A percentile compares a stretch with the other conserved stretches of the same genome.
Conservation (phyloP, 306 rosid genomes). For the Luffa acutangula region DNA sequence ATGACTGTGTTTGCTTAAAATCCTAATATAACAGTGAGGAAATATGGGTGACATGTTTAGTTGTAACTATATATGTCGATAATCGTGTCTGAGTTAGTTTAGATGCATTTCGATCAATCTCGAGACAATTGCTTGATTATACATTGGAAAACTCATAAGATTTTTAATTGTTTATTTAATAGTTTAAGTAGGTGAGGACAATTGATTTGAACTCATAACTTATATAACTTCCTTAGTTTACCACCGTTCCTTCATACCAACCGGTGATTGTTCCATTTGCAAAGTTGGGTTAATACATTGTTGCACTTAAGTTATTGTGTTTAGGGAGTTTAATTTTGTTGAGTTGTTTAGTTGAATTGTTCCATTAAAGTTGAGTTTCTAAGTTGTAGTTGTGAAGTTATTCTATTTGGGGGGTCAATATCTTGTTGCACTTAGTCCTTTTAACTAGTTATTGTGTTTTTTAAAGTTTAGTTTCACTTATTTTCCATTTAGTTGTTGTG, state of each 20-base stretch:
- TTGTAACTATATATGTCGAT: neutral
- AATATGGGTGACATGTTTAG: neutral
- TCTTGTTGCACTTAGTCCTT: too few relatives aligned
- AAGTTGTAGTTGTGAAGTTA: too few relatives aligned
- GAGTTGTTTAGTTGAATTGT: too few relatives aligned
- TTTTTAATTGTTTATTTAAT: neutral
- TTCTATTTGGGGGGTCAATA: too few relatives aligned
- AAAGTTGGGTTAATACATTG: too few relatives aligned
- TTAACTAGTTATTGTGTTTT: too few relatives aligned
- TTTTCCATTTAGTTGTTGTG: too few relatives aligned
- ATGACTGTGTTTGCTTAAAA: neutral
- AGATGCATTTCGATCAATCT: neutral
- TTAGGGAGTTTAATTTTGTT: too few relatives aligned
- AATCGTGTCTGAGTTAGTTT: neutral
- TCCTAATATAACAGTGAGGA: neutral
- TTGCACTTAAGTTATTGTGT: too few relatives aligned
- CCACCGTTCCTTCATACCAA: neutral
- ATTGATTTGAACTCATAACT: neutral
- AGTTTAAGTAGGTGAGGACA: neutral
- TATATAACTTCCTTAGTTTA: neutral
- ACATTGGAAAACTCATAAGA: neutral
- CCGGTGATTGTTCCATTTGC: neutral
- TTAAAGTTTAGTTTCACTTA: too few relatives aligned
- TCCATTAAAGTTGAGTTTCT: too few relatives aligned
- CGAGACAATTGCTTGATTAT: neutral